Percentiles rank a stretch among this genome's conserved stretches.
Evolutionary conservation across 768 basidiomycete genomes (phyloP).

Genomic region (Rhodosporidiobolus sp.): DNA sequence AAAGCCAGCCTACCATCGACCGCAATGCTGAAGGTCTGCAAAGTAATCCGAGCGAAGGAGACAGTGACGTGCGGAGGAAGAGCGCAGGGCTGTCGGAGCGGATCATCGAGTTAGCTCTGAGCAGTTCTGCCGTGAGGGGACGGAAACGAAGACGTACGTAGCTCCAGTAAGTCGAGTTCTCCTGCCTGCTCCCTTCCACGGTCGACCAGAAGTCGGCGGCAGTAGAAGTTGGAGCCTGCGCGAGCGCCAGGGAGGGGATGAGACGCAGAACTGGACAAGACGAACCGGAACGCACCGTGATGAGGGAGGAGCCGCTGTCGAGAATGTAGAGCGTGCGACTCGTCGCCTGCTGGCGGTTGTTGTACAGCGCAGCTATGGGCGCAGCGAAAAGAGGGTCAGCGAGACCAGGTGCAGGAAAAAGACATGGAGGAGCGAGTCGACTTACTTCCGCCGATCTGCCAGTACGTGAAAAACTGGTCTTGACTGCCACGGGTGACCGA

Average conservation of each 20-base stretch:
- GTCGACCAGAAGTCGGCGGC: background rate
- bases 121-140: no score
- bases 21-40: no score
- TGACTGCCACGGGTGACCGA: background rate
- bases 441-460: slow-evolving; percentile 6
- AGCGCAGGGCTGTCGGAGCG: background rate
- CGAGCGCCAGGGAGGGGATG: background rate
- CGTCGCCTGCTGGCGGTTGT: background rate
- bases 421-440: no score
- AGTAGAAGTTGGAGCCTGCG: background rate
- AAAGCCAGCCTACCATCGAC: no score
- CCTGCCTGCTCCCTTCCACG: background rate
- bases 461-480: slow-evolving; percentile 7
- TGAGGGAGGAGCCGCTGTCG: background rate
- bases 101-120: no score
- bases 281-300: background rate
- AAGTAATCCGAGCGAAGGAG: no score
- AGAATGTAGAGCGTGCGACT: background rate
- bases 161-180: no score
- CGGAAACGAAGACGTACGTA: no score
- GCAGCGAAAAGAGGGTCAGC: background rate
- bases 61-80: no score
- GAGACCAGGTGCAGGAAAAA: background rate
- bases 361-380: no score
- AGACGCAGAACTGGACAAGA: background rate